phyloP scores from a whole-genome alignment of 179 eudicot species.

The Actinidia arguta region DNA sequence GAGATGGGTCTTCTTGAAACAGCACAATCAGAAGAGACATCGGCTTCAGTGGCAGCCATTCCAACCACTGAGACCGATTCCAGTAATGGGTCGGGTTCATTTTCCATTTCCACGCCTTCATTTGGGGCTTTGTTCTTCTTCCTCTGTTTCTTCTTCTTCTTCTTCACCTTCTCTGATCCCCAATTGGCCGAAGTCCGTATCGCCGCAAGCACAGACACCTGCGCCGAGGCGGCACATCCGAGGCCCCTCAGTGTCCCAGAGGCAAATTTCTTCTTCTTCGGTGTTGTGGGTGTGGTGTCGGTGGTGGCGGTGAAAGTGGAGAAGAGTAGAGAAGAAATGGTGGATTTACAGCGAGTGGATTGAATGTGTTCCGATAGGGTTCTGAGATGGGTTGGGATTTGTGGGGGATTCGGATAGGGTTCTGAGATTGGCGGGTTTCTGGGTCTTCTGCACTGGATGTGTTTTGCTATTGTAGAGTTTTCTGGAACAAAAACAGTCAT shows the following conservation, averaged over 20 bases:
- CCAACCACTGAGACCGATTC: constrained; percentile 70
- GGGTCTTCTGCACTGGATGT: constrained; percentile 40
- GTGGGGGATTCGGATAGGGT: constrained; percentile 37
- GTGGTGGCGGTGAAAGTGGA: constrained; percentile 44
- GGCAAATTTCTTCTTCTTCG: constrained; percentile 52
- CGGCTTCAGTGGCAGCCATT: constrained; percentile 63
- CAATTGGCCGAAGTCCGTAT: constrained; percentile 78
- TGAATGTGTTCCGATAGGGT: constrained; percentile 35
- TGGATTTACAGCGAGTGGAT: constrained; percentile 65
- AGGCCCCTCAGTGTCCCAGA: constrained; percentile 63
- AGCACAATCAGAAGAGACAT: constrained; percentile 69
- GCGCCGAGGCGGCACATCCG: constrained; percentile 76
- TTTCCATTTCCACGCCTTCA: constrained; percentile 25
- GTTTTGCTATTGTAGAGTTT: constrained; percentile 50
- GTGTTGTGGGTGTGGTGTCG: not conserved
- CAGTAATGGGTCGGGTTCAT: constrained; percentile 1
- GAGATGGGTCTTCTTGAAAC: constrained; percentile 53
- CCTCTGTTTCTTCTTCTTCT: constrained; percentile 24
- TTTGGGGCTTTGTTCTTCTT: constrained; percentile 39
- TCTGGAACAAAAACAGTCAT: constrained; percentile 41
- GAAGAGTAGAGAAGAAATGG: constrained; percentile 75
- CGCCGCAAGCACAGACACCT: constrained; percentile 78
- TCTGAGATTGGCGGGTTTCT: constrained; percentile 27
- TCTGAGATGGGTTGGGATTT: constrained; percentile 23
- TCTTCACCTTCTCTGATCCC: constrained; percentile 49